phyloP scores from a whole-genome alignment of 352 stramenopile species.

The Phytophthora cactorum region DNA sequence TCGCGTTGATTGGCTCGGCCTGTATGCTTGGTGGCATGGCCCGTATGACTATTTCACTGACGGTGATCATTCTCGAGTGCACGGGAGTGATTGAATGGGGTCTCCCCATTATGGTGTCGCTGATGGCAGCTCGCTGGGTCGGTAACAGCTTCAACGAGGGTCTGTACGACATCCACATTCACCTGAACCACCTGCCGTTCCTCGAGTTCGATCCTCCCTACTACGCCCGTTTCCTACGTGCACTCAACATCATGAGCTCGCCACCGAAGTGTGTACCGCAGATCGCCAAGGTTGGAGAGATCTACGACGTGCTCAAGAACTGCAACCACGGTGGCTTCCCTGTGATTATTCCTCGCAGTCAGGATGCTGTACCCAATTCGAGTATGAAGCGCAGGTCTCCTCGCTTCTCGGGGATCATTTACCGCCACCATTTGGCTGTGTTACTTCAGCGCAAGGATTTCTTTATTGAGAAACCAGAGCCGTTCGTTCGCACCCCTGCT shows the following conservation, averaged over 20 bases:
- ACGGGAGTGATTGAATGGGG: constrained; percentile 99
- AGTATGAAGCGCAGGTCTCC: constrained; percentile 36
- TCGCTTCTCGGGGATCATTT: constrained; percentile 79
- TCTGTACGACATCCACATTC: constrained; percentile 99
- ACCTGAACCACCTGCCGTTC: constrained; percentile 96
- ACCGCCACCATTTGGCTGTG: constrained; percentile 78
- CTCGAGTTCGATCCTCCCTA: constrained; percentile 95
- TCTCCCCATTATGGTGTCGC: constrained; percentile 97
- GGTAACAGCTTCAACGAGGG: constrained; percentile 99
- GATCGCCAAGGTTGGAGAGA: constrained; percentile 79
- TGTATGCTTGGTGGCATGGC: constrained; percentile 96
- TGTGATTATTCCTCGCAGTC: constrained; percentile 62
- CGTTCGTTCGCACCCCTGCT: constrained; percentile 80
- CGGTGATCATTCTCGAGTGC: constrained; percentile 98
- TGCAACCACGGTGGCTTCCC: constrained; percentile 80
- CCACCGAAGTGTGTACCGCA: constrained; percentile 66
- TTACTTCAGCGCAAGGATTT: constrained; percentile 89
- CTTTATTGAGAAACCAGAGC: constrained; percentile 75
- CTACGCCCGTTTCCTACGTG: constrained; percentile 78
- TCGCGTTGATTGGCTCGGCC: constrained; percentile 96
- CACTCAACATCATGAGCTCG: constrained; percentile 80
- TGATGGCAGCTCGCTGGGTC: constrained; percentile 97
- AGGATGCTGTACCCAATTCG: constrained; percentile 40
- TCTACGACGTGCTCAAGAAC: constrained; percentile 77
- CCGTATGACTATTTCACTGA: constrained; percentile 98